Evolutionary conservation across 768 basidiomycete species (phyloP).

Genomic region (Russula abietina): DNA sequence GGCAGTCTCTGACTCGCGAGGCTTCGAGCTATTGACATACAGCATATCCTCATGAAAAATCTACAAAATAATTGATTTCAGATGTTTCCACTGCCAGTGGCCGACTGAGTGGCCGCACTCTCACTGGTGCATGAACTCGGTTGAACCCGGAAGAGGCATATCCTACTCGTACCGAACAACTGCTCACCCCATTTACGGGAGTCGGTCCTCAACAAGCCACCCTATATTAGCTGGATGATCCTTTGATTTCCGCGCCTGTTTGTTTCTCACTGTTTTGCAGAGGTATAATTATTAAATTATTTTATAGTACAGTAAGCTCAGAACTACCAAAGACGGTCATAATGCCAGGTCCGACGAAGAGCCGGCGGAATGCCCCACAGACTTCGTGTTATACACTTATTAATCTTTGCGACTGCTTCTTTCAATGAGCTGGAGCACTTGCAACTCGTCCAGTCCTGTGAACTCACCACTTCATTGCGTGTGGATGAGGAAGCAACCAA

Average conservation of each 20-base stretch:
- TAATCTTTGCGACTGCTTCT: neutral
- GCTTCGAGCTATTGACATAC: neutral
- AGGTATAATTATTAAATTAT: too few species aligned
- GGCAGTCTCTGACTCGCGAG: too few species aligned
- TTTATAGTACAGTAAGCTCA: too few species aligned
- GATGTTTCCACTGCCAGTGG: neutral
- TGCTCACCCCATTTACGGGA: neutral
- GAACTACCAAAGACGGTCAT: neutral
- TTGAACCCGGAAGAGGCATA: too few species aligned
- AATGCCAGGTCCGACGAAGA: neutral
- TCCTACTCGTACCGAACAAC: neutral
- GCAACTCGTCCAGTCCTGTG: neutral
- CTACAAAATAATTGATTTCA: neutral
- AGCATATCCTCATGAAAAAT: neutral
- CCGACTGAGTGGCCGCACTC: too few species aligned
- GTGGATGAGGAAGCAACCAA: too few species aligned
- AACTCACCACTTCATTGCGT: neutral
- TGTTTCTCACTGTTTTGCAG: neutral
- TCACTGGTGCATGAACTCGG: too few species aligned
- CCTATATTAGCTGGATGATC: neutral
- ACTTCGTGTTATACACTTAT: neutral
- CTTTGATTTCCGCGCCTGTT: neutral
- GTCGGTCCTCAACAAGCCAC: constrained; percentile 15
- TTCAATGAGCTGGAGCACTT: neutral
- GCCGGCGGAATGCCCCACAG: too few species aligned